phyloP scores from a whole-genome alignment of 805 yeast genomes.

The Yueomyces sinensis region DNA sequence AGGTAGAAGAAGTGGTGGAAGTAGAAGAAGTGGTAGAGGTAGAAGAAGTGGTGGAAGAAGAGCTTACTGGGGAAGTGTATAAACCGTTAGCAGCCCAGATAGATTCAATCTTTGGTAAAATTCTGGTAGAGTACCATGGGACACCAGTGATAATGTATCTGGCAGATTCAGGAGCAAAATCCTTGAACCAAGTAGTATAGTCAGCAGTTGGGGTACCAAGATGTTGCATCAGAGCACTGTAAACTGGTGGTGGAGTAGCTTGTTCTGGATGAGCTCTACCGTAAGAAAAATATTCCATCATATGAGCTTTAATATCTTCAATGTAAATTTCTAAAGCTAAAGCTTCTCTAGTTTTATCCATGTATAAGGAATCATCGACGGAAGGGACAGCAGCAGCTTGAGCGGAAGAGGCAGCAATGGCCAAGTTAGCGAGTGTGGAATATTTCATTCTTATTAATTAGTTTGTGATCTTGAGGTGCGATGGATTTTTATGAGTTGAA shows the following conservation, averaged over 20 bases:
- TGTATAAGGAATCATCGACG: background rate
- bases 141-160: constrained; percentile 17
- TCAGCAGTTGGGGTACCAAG: background rate
- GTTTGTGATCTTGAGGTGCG: too few relatives aligned
- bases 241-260: background rate
- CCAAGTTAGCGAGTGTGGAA: too few relatives aligned
- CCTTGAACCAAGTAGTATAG: constrained; percentile 16
- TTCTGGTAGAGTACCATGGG: constrained; percentile 5
- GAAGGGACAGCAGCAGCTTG: background rate
- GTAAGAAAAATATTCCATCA: background rate
- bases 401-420: constrained; percentile 2
- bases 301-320: background rate
- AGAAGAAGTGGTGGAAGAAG: constrained; percentile 1
- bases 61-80: background rate
- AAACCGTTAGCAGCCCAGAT: constrained; percentile 2
- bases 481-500: too few relatives aligned
- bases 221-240: background rate
- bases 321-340: background rate
- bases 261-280: background rate
- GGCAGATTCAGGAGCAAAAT: constrained; percentile 16
- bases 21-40: constrained; percentile 3
- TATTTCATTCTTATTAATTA: too few relatives aligned
- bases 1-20: constrained; percentile 11
- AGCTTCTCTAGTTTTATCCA: background rate
- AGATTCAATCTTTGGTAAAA: constrained; percentile 1